phyloP scores from a whole-genome alignment of 2,329 filamentous ascomycete genomes.

The Penicillium sp. region DNA sequence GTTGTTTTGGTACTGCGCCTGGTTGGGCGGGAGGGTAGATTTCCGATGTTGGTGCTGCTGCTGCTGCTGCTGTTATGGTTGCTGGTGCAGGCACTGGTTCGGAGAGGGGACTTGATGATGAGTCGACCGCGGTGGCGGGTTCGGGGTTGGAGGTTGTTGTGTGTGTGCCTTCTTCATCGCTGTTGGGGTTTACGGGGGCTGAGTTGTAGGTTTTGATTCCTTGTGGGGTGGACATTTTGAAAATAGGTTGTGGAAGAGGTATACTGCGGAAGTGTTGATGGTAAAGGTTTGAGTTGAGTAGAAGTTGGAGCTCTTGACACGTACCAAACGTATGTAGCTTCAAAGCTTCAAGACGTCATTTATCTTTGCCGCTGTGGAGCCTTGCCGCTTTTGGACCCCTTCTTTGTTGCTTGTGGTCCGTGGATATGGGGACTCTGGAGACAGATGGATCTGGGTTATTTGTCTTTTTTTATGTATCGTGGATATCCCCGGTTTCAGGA shows the following conservation, averaged over 20 bases:
- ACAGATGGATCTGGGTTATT: not conserved
- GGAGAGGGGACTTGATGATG: conserved; percentile 11
- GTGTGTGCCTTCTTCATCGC: conserved; percentile 14
- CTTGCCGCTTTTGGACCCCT: conserved; percentile 9
- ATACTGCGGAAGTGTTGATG: not conserved
- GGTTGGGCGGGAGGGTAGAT: conserved; percentile 21
- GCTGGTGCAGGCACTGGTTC: conserved; percentile 33
- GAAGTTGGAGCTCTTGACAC: not conserved
- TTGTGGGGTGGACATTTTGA: conserved; percentile 22
- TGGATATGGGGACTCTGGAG: not conserved
- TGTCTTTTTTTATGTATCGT: too few species aligned
- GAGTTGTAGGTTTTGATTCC: conserved; percentile 28
- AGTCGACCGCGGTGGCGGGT: conserved; percentile 22
- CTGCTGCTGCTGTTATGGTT: conserved; percentile 9
- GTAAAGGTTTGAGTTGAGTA: not conserved
- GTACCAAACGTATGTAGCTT: conserved; percentile 3
- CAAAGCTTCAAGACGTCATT: conserved; percentile 22
- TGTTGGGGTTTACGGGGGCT: conserved; percentile 28
- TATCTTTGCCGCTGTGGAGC: conserved; percentile 20
- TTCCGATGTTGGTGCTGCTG: not conserved
- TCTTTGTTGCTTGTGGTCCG: not conserved
- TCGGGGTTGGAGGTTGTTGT: conserved; percentile 19
- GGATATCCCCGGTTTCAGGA: too few species aligned
- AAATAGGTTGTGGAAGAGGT: not conserved
- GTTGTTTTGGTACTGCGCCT: conserved; percentile 25